A percentile compares a stretch with the other conserved stretches of the same genome.
These are phyloP conservation scores for Colletotrichum tofieldiae DNA, from an alignment of 2,329 filamentous ascomycete genomes.

Conservation along the genomic window DNA sequence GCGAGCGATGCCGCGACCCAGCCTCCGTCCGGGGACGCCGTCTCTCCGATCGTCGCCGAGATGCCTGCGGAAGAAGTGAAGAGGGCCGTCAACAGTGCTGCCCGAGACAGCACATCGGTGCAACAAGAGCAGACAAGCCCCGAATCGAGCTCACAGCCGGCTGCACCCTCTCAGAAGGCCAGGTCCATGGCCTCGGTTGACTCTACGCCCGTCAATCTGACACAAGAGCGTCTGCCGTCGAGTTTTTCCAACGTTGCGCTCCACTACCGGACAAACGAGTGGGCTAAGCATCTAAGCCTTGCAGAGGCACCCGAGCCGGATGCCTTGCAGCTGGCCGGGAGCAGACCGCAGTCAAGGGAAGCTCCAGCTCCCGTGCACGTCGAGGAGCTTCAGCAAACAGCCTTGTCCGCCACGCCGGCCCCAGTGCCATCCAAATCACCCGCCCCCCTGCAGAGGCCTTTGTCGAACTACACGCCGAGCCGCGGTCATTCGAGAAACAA, in stretches of 20 bases:
- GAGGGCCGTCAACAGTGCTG: slow-evolving; percentile 22
- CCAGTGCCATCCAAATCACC: slow-evolving; percentile 50
- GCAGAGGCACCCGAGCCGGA: slow-evolving; percentile 82
- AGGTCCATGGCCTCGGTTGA: slow-evolving; percentile 60
- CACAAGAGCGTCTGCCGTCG: slow-evolving; percentile 76
- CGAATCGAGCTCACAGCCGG: slow-evolving; percentile 28
- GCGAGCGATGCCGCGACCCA: slow-evolving; percentile 45
- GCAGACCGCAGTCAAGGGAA: slow-evolving; percentile 61
- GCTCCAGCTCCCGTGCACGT: slow-evolving; percentile 74
- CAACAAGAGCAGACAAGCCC: slow-evolving; percentile 32
- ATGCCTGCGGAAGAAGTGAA: slow-evolving; percentile 46
- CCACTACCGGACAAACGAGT: slow-evolving; percentile 93
- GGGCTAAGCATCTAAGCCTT: slow-evolving; percentile 89
- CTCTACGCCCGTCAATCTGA: slow-evolving; percentile 66
- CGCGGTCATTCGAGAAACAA: slow-evolving; percentile 31
- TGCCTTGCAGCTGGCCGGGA: slow-evolving; percentile 67
- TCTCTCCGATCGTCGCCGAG: slow-evolving; percentile 42
- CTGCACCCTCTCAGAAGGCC: slow-evolving; percentile 51
- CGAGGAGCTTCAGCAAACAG: slow-evolving; percentile 76
- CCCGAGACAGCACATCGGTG: slow-evolving; percentile 26
- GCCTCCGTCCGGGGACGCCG: slow-evolving; percentile 39
- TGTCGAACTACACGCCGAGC: slow-evolving; percentile 46
- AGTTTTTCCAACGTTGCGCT: slow-evolving; percentile 83
- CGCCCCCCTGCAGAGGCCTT: slow-evolving; percentile 46
- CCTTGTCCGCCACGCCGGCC: slow-evolving; percentile 64